These are phyloP conservation scores for Aspergillus leporis DNA, from an alignment of 495 filamentous ascomycete species.

Conservation along the genomic window DNA sequence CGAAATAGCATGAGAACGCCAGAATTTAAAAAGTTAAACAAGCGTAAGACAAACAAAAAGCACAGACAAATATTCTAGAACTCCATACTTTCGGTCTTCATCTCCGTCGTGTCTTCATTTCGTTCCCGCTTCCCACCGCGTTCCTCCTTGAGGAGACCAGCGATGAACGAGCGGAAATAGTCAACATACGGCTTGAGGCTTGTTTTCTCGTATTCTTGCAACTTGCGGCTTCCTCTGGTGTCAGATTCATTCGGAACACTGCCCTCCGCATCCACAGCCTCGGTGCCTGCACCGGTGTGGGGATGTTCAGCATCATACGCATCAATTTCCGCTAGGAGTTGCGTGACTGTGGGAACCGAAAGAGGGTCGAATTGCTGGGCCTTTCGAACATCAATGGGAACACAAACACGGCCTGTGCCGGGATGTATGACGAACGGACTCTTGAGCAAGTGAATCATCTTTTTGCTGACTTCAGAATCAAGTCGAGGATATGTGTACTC, in stretches of 20 bases:
- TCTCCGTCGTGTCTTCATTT: conserved; percentile 54
- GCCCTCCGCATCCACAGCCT: conserved; percentile 40
- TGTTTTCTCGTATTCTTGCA: conserved; percentile 95
- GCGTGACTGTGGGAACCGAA: conserved; percentile 80
- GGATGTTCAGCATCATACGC: conserved; percentile 58
- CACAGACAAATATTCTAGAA: conserved; percentile 32
- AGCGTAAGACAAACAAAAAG: not conserved
- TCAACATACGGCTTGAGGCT: conserved; percentile 91
- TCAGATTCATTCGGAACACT: conserved; percentile 38
- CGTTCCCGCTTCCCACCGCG: conserved; percentile 70
- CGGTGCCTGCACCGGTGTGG: conserved; percentile 27
- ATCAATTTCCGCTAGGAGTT: conserved; percentile 79
- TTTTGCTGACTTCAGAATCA: conserved; percentile 94
- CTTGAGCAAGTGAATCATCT: conserved; percentile 96
- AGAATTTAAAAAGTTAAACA: not conserved
- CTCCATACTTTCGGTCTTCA: conserved; percentile 55
- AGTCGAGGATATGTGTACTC: conserved; percentile 99
- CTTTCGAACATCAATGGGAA: conserved; percentile 76
- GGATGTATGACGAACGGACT: conserved; percentile 96
- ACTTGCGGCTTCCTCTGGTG: conserved; percentile 42
- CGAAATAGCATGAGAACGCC: not conserved
- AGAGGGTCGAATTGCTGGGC: conserved; percentile 84
- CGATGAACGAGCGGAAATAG: conserved; percentile 80
- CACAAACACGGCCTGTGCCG: conserved; percentile 89
- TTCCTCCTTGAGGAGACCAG: conserved; percentile 78